Conservation (phyloP, 129 eudicot genomes). For the Rutidosis leptorrhynchoides region DNA sequence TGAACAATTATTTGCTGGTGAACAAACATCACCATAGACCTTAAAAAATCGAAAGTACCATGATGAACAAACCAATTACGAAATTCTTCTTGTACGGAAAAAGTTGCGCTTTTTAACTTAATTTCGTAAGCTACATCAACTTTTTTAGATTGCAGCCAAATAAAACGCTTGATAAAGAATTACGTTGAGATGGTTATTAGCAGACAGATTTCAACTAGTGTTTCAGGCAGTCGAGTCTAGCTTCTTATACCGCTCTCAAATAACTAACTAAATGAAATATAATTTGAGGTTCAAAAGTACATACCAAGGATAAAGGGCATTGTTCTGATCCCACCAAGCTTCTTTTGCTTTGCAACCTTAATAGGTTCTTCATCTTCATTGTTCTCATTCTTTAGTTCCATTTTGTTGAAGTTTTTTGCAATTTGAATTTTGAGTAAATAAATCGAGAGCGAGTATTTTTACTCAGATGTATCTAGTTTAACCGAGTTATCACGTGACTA, state of each 20-base stretch:
- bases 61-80: too few relatives aligned
- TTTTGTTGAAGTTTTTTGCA: slow-evolving; percentile 19
- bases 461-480: too few relatives aligned
- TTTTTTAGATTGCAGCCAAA: too few relatives aligned
- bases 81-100: not conserved
- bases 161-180: too few relatives aligned
- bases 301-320: slow-evolving; percentile 39
- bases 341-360: slow-evolving; percentile 20
- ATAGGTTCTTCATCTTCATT: slow-evolving; percentile 16
- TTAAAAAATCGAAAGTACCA: not conserved
- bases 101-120: not conserved
- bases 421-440: not conserved
- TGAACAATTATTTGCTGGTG: not conserved
- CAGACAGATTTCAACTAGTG: too few relatives aligned
- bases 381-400: slow-evolving; percentile 25
- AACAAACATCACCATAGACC: not conserved
- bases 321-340: slow-evolving; percentile 45
- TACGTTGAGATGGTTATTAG: too few relatives aligned
- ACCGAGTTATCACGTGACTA: too few relatives aligned
- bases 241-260: not conserved
- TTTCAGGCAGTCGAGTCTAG: not conserved
- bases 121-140: too few relatives aligned
- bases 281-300: slow-evolving; percentile 10
- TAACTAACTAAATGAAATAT: not conserved
- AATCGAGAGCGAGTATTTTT: too few relatives aligned